Conservation (phyloP, 257 asterid genomes). For the Capsicum baccatum region DNA sequence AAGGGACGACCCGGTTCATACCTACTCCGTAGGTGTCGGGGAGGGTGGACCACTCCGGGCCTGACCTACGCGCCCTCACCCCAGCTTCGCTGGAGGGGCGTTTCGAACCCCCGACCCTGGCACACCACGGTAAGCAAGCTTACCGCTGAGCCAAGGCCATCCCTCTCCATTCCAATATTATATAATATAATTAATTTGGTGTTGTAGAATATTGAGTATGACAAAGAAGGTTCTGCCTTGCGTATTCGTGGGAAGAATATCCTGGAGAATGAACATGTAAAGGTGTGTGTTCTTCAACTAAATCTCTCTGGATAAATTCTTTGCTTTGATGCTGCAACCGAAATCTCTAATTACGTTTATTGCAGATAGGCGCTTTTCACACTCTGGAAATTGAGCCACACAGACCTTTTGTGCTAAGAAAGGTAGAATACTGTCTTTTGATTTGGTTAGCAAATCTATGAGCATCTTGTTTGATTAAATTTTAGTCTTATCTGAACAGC, state of each 20-base stretch:
- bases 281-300: constrained; percentile 55
- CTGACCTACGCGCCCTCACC: too few relatives aligned
- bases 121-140: too few relatives aligned
- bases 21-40: too few relatives aligned
- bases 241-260: constrained; percentile 95
- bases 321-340: constrained; percentile 30
- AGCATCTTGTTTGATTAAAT: neutral
- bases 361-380: constrained; percentile 97
- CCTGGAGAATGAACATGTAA: constrained; percentile 90
- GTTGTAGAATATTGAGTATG: constrained; percentile 78
- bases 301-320: constrained; percentile 23
- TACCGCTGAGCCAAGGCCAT: too few relatives aligned
- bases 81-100: too few relatives aligned
- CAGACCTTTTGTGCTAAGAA: constrained; percentile 87
- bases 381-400: constrained; percentile 91
- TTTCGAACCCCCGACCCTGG: too few relatives aligned
- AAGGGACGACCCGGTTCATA: too few relatives aligned
- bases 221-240: constrained; percentile 89
- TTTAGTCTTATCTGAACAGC: neutral
- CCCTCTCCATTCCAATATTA: neutral
- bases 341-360: constrained; percentile 31
- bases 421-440: constrained; percentile 49
- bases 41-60: too few relatives aligned
- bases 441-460: constrained; percentile 13
- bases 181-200: constrained; percentile 20